A percentile compares a stretch with the other conserved stretches of the same genome.
These are phyloP conservation scores for Lantana camara DNA, from an alignment of 257 asterid genomes.

Conservation along the genomic window DNA sequence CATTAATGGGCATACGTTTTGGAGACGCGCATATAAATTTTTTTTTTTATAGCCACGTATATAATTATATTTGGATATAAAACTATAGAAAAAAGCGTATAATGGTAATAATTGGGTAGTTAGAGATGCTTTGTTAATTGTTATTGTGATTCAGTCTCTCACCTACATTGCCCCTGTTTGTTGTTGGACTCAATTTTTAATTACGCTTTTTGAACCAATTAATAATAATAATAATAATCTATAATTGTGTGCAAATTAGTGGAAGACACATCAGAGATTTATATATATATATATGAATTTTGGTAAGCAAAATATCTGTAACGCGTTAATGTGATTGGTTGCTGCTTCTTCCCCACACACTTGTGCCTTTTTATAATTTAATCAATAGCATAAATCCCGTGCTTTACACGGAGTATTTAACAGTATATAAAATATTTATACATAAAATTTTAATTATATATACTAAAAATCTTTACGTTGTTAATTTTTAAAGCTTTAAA, in stretches of 20 bases:
- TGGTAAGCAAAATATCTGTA: conserved; percentile 33
- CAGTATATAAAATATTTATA: too few species aligned
- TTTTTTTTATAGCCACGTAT: background rate
- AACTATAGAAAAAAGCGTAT: background rate
- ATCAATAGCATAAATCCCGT: too few species aligned
- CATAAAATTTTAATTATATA: too few species aligned
- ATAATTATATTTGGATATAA: background rate
- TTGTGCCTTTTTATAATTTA: conserved; percentile 5
- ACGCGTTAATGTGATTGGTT: conserved; percentile 34
- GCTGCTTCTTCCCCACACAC: conserved; percentile 16
- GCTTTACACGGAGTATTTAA: too few species aligned
- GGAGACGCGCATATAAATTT: too few species aligned
- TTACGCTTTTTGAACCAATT: conserved; percentile 10
- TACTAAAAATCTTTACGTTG: too few species aligned
- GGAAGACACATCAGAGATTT: conserved; percentile 38
- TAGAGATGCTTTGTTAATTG: conserved; percentile 50
- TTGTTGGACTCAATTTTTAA: conserved; percentile 34
- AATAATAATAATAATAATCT: background rate
- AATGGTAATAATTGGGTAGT: conserved; percentile 49
- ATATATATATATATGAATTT: conserved; percentile 15
- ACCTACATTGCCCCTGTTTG: conserved; percentile 30
- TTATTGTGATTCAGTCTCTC: conserved; percentile 20
- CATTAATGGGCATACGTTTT: too few species aligned
- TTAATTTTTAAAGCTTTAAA: too few species aligned
- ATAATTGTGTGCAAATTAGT: conserved; percentile 13